Conservation (phyloP, 768 basidiomycete genomes). For the Lactarius akahatsu region DNA sequence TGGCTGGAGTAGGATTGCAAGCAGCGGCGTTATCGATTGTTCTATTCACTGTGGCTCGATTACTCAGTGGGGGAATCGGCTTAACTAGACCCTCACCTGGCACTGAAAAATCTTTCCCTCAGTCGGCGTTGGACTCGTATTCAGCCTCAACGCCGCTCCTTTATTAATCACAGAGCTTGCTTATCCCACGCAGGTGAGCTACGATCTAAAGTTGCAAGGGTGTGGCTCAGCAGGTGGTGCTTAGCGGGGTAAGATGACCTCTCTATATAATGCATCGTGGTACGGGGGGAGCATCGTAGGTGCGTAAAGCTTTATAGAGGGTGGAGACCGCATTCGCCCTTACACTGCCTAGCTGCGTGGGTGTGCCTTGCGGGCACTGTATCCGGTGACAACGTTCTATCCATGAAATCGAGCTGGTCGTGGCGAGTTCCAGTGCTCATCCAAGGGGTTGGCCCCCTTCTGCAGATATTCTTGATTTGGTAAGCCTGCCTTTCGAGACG, state of each 20-base stretch:
- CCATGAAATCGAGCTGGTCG: slow-evolving; percentile 46
- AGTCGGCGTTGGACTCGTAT: slow-evolving; percentile 66
- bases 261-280: slow-evolving; percentile 72
- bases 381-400: slow-evolving; percentile 36
- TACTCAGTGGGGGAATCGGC: slow-evolving; percentile 44
- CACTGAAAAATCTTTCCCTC: slow-evolving; percentile 18
- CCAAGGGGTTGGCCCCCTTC: slow-evolving; percentile 56
- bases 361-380: slow-evolving; percentile 39
- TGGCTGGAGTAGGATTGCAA: slow-evolving; percentile 61
- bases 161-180: slow-evolving; percentile 63
- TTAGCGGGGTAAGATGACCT: slow-evolving; percentile 54
- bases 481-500: slow-evolving; percentile 30
- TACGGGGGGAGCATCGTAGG: slow-evolving; percentile 70
- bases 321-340: slow-evolving; percentile 10
- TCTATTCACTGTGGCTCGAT: slow-evolving; percentile 58
- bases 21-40: slow-evolving; percentile 45
- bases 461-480: slow-evolving; percentile 58
- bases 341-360: slow-evolving; percentile 42
- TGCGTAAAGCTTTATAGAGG: slow-evolving; percentile 35
- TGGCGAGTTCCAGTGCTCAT: slow-evolving; percentile 67
- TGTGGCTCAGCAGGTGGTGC: slow-evolving; percentile 33
- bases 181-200: slow-evolving; percentile 64
- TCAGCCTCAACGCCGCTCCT: slow-evolving; percentile 62
- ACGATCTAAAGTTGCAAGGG: neutral
- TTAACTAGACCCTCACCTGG: neutral